Percentiles rank a stretch among this genome's conserved stretches.
Evolutionary conservation across 129 eudicot species (phyloP).

Genomic region (sunflower (Helianthus annuus)): HanXRQr2.0-SUNRISE NC_035441.2:182482947-182483446

Average conservation of each 20-base stretch:
- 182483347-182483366: too few relatives aligned
- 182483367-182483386: too few relatives aligned
- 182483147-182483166: slow-evolving; percentile 1
- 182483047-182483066: not conserved
- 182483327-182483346: too few relatives aligned
- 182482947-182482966: slow-evolving; percentile 36
- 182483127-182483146: slow-evolving; percentile 2
- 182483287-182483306: too few relatives aligned
- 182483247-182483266: too few relatives aligned
- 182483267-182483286: too few relatives aligned
- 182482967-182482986: slow-evolving; percentile 17
- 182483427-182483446: too few relatives aligned
- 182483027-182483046: slow-evolving; percentile 14
- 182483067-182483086: slow-evolving; percentile 10
- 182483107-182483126: slow-evolving; percentile 14
- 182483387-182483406: too few relatives aligned
- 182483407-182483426: too few relatives aligned
- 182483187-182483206: not conserved
- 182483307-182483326: too few relatives aligned
- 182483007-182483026: slow-evolving; percentile 10
- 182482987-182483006: slow-evolving; percentile 11
- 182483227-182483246: too few relatives aligned
- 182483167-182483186: slow-evolving; percentile 15
- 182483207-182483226: not conserved
- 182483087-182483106: slow-evolving; percentile 2